Conservation (phyloP, 192 early-diverging fungal species). For the Backusella mclennaniae region DNA sequence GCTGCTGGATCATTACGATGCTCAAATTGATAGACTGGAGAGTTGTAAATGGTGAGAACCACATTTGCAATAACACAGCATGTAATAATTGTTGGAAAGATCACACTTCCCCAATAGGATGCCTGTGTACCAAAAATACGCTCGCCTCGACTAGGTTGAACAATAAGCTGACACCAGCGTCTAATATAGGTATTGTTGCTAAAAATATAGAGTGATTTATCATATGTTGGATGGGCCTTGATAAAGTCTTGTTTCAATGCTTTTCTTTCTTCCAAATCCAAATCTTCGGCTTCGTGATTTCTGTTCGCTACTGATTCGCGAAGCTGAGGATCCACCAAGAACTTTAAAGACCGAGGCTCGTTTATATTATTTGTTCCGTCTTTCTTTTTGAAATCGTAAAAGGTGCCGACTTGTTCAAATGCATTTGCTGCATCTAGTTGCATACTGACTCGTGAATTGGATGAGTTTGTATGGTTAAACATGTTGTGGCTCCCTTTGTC, state of each 20-base stretch:
- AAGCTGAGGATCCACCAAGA: conserved; percentile 20
- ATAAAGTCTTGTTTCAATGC: conserved; percentile 43
- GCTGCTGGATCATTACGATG: conserved; percentile 20
- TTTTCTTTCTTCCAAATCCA: conserved; percentile 40
- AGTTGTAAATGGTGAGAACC: conserved; percentile 42
- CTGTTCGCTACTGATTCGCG: conserved; percentile 20
- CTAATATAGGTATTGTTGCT: conserved; percentile 46
- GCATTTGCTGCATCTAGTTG: conserved; percentile 17
- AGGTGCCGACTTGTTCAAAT: conserved; percentile 23
- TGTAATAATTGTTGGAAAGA: conserved; percentile 47
- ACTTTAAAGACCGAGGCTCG: conserved; percentile 17
- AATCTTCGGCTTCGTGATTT: conserved; percentile 18
- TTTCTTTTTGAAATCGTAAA: conserved; percentile 24
- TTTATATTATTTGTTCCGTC: conserved; percentile 1
- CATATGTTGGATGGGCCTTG: conserved; percentile 44
- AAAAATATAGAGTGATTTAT: conserved; percentile 54
- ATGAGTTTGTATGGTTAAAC: background rate
- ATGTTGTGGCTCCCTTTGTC: background rate
- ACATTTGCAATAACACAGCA: conserved; percentile 50
- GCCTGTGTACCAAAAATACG: conserved; percentile 45
- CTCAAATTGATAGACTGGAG: conserved; percentile 45
- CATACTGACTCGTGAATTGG: conserved; percentile 14
- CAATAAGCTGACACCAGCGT: conserved; percentile 46
- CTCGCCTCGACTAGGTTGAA: conserved; percentile 46
- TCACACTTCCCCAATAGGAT: conserved; percentile 37